A percentile compares a stretch with the other conserved stretches of the same genome.
Evolutionary conservation across 2,329 filamentous ascomycete genomes (phyloP).

Genomic region (Aspergillus sp.): DNA sequence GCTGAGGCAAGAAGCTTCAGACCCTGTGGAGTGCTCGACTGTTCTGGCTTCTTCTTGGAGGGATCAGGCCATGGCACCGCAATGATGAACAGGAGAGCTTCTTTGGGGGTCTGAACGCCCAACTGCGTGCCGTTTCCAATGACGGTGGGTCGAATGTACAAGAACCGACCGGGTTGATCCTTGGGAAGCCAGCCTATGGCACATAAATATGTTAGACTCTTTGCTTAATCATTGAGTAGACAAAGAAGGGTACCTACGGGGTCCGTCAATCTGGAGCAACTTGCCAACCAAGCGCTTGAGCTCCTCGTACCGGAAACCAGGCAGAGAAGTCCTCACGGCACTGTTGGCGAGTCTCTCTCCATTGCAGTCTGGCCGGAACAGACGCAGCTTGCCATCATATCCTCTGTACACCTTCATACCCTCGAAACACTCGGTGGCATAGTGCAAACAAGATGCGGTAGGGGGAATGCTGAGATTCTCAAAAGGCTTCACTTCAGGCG

Average conservation of each 20-base stretch:
- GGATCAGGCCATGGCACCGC: constrained; percentile 41
- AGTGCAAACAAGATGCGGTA: constrained; percentile 76
- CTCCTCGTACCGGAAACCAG: constrained; percentile 65
- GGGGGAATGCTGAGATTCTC: constrained; percentile 74
- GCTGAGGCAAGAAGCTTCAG: constrained; percentile 72
- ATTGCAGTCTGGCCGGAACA: constrained; percentile 75
- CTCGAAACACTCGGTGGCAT: constrained; percentile 89
- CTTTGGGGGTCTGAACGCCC: constrained; percentile 71
- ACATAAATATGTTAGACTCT: neutral
- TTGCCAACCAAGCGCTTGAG: constrained; percentile 69
- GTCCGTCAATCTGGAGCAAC: constrained; percentile 63
- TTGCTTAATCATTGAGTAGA: neutral
- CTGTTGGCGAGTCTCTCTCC: constrained; percentile 57
- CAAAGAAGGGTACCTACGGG: constrained; percentile 42
- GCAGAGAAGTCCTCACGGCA: constrained; percentile 64
- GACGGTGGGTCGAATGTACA: constrained; percentile 83
- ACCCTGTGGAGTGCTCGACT: constrained; percentile 15
- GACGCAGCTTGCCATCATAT: constrained; percentile 65
- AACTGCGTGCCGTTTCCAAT: constrained; percentile 78
- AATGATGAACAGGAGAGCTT: constrained; percentile 88
- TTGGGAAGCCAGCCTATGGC: constrained; percentile 69
- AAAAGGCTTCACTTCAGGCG: constrained; percentile 71
- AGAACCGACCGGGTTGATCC: constrained; percentile 56
- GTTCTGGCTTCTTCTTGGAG: constrained; percentile 18
- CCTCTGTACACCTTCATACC: constrained; percentile 70